phyloP scores from a whole-genome alignment of 1,139 yeast genomes.

The Lodderomyces beijingensis region DNA sequence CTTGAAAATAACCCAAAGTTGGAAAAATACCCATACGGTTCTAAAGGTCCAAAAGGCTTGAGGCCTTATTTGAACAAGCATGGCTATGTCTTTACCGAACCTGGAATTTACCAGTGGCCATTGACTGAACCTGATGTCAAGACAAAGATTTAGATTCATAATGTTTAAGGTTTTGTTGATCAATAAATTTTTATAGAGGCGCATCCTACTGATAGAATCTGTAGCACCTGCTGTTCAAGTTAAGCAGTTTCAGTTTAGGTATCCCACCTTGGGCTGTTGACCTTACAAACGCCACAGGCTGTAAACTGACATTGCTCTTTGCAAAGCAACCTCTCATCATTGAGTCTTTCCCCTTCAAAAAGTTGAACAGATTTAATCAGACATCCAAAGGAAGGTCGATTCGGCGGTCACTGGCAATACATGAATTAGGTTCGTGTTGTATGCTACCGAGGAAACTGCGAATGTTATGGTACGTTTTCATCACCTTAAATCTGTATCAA shows the following conservation, averaged over 20 bases:
- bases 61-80: conserved; percentile 58
- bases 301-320: too few relatives aligned
- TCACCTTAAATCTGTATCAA: conserved; percentile 44
- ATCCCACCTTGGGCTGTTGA: too few relatives aligned
- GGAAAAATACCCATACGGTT: conserved; percentile 75
- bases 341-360: too few relatives aligned
- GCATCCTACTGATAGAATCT: too few relatives aligned
- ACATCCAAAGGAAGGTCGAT: conserved; percentile 70
- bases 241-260: too few relatives aligned
- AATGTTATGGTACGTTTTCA: conserved; percentile 75
- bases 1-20: conserved; percentile 69
- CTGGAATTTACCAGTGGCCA: conserved; percentile 77
- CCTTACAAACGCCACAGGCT: too few relatives aligned
- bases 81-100: conserved; percentile 62
- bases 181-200: too few relatives aligned
- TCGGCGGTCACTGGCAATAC: conserved; percentile 80
- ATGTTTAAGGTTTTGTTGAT: too few relatives aligned
- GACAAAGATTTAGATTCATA: conserved; percentile 17
- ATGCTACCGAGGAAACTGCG: conserved; percentile 94
- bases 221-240: too few relatives aligned
- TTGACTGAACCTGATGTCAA: conserved; percentile 56
- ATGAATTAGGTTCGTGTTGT: conserved; percentile 70
- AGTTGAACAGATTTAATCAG: conserved; percentile 25
- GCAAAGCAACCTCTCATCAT: too few relatives aligned
- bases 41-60: conserved; percentile 78